Evolutionary conservation across 495 filamentous ascomycete species (phyloP).

Genomic region (Opeltia flavorubescens): DNA sequence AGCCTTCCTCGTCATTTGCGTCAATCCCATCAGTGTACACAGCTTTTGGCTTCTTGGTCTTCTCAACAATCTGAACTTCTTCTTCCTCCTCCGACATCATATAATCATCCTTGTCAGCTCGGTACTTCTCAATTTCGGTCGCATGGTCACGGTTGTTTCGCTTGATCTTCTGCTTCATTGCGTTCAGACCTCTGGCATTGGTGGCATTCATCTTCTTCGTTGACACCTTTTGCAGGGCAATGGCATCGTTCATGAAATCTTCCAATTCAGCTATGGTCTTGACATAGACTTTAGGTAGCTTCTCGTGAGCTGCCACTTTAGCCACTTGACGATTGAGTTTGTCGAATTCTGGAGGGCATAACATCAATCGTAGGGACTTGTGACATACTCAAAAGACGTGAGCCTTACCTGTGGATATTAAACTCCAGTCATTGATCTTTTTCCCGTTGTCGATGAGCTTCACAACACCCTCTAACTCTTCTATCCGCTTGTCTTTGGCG

Average conservation of each 20-base stretch:
- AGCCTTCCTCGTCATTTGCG: conserved; percentile 59
- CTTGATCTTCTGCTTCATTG: conserved; percentile 91
- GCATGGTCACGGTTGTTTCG: conserved; percentile 96
- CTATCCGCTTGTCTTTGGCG: conserved; percentile 90
- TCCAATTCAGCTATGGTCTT: conserved; percentile 88
- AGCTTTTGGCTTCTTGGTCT: conserved; percentile 33
- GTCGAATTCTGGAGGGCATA: conserved; percentile 61
- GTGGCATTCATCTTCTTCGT: conserved; percentile 98
- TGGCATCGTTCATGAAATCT: conserved; percentile 86
- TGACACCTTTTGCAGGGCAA: conserved; percentile 86
- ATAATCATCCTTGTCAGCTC: conserved; percentile 68
- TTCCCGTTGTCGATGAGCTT: conserved; percentile 85
- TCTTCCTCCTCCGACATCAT: conserved; percentile 77
- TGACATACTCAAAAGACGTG: neutral
- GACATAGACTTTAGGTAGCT: conserved; percentile 78
- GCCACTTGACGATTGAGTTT: conserved; percentile 84
- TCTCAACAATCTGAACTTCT: conserved; percentile 32
- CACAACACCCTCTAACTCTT: conserved; percentile 82
- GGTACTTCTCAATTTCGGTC: conserved; percentile 74
- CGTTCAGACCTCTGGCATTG: conserved; percentile 85
- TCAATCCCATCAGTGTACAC: conserved; percentile 29
- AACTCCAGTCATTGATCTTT: conserved; percentile 94
- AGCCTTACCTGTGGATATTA: conserved; percentile 70
- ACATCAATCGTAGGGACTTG: neutral
- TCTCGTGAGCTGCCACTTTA: conserved; percentile 62